phyloP scores from a whole-genome alignment of 768 basidiomycete genomes.

The Hericium coralloides region DNA sequence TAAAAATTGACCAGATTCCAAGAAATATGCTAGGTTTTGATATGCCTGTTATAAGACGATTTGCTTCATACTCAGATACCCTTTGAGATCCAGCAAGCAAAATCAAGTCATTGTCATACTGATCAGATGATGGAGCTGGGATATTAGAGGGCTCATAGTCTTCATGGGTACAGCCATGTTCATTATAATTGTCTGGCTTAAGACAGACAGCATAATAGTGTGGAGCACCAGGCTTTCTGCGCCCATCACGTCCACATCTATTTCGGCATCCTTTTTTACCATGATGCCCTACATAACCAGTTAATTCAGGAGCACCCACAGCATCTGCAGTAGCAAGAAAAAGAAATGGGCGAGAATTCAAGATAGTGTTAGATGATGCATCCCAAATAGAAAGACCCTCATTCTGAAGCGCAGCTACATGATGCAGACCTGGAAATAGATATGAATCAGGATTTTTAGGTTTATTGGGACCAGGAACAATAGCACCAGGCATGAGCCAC shows the following conservation, averaged over 20 bases:
- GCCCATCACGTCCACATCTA: slow-evolving; percentile 22
- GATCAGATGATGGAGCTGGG: not conserved
- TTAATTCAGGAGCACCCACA: slow-evolving; percentile 16
- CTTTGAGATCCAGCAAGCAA: not conserved
- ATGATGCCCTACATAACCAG: slow-evolving; percentile 29
- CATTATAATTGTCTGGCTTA: not conserved
- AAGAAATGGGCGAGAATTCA: not conserved
- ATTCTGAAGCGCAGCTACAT: slow-evolving; percentile 19
- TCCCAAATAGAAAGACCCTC: slow-evolving; percentile 24
- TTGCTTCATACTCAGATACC: not conserved
- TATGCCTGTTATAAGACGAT: not conserved
- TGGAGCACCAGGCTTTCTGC: slow-evolving; percentile 18
- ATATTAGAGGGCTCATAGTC: not conserved
- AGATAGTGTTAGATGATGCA: slow-evolving; percentile 1
- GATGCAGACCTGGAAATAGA: slow-evolving; percentile 21
- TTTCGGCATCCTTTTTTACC: slow-evolving; percentile 18
- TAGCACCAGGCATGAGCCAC: slow-evolving; percentile 20
- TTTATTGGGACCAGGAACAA: slow-evolving; percentile 24
- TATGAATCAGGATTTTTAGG: slow-evolving; percentile 25
- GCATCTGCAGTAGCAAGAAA: slow-evolving; percentile 4
- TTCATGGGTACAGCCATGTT: not conserved
- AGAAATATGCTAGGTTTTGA: slow-evolving; percentile 3
- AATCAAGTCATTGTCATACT: not conserved
- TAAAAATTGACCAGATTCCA: not conserved
- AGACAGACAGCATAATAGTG: slow-evolving; percentile 25